Conservation (phyloP, 2,329 filamentous ascomycete species). For the Coniochaeta sp. region DNA sequence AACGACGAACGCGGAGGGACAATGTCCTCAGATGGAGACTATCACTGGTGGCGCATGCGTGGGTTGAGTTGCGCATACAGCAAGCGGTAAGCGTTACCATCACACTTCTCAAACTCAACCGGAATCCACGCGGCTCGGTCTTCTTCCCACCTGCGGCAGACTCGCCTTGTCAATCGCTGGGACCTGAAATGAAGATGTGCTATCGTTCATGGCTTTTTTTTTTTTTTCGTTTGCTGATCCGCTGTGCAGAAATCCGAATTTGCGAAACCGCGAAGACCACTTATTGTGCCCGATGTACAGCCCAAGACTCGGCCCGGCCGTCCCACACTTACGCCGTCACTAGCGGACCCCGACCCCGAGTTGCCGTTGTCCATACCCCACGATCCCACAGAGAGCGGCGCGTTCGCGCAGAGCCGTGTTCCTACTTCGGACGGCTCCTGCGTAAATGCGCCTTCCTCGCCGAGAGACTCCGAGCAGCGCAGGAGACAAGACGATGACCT, state of each 20-base stretch:
- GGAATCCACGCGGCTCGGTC: not conserved
- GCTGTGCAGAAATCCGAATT: not conserved
- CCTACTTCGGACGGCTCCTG: conserved; percentile 13
- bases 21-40: conserved; percentile 23
- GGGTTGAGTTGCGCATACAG: conserved; percentile 23
- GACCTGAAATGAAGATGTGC: not conserved
- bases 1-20: conserved; percentile 16
- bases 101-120: not conserved
- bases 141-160: too few relatives aligned
- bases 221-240: not conserved
- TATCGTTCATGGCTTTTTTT: not conserved
- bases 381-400: conserved; percentile 23
- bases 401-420: conserved; percentile 18
- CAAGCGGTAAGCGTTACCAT: conserved; percentile 19
- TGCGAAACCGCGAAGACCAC: conserved; percentile 2
- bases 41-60: conserved; percentile 30
- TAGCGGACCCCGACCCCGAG: conserved; percentile 10
- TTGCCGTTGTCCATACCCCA: conserved; percentile 11
- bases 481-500: conserved; percentile 23
- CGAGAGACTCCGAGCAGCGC: conserved; percentile 6
- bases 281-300: conserved; percentile 16
- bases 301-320: conserved; percentile 18
- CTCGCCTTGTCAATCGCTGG: not conserved
- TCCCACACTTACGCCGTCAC: conserved; percentile 11
- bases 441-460: conserved; percentile 11